Percentiles rank a stretch among this genome's conserved stretches.
These are phyloP conservation scores for Apiospora arundinis DNA, from an alignment of 2,329 filamentous ascomycete genomes.

Conservation along the genomic window DNA sequence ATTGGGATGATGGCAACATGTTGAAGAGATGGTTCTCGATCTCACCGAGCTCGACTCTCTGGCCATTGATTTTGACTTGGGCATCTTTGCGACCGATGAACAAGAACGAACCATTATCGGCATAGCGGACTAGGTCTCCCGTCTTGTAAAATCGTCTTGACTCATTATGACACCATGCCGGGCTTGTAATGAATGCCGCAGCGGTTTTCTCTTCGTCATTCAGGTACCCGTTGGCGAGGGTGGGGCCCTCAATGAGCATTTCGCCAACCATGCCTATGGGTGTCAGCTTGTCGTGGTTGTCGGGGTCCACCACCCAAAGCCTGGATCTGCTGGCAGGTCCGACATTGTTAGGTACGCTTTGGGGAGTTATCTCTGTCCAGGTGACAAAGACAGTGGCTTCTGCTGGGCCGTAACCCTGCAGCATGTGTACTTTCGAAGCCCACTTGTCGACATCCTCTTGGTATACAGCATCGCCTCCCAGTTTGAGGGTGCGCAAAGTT, in stretches of 20 bases:
- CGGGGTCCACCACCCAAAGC: conserved; percentile 25
- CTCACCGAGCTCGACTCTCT: conserved; percentile 51
- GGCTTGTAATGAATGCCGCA: conserved; percentile 34
- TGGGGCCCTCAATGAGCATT: conserved; percentile 26
- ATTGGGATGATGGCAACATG: conserved; percentile 18
- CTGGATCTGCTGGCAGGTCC: conserved; percentile 21
- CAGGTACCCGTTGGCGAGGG: conserved; percentile 38
- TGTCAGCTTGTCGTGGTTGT: conserved; percentile 20
- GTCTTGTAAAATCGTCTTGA: conserved; percentile 24
- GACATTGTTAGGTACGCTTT: neutral
- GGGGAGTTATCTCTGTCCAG: neutral
- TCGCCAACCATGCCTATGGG: conserved; percentile 25
- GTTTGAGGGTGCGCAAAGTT: neutral
- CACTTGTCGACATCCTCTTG: conserved; percentile 11
- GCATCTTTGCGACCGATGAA: conserved; percentile 45
- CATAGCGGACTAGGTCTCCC: conserved; percentile 35
- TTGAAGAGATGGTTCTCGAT: conserved; percentile 34
- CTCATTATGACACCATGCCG: conserved; percentile 19
- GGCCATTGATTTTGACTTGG: conserved; percentile 47
- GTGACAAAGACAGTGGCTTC: neutral
- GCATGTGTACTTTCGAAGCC: neutral
- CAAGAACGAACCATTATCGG: conserved; percentile 37
- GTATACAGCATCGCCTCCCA: neutral
- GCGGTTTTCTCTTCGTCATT: conserved; percentile 31
- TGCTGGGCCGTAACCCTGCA: conserved; percentile 1